Base-by-base conservation (phyloP, 352 stramenopile species). In the Pythium graminicola region DNA sequence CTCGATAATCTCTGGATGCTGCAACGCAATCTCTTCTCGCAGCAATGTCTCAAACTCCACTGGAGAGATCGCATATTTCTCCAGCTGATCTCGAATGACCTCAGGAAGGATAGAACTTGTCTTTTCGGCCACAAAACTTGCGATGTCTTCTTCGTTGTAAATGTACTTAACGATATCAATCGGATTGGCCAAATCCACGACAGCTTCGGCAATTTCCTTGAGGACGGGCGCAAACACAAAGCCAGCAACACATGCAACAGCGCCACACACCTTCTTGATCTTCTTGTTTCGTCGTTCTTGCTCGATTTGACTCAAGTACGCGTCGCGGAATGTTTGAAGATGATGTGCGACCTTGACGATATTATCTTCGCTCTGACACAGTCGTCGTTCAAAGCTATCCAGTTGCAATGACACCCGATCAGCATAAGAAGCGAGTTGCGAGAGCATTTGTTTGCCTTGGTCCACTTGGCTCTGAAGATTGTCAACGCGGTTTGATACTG, bases 111-210 rank as follows among this genome's bases (percentile, higher is more conserved):
- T 17, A 2, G 44, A 29, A 0, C 51, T 14, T 7, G 17, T 20
- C 6, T 44, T 43, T 2, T 59, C 31, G 1, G 52, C 52, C 27
- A 60, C 9, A 22, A 60, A 60, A 2, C 27, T 35, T 5, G 54
- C 50, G 13, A 69, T 43, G 33, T 65, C 51, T 5, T 29, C 17
- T 24, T 62, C 62, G 0, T 26, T 28, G 48, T 61, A 65, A 14
- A 56, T 22, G 2, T 54, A 41, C 11, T 40, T 22, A 28, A 60
- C 59, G 13, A 69, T 46, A 11, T 65, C 56, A 10, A 69, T 33
- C n/a, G 62, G 62, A 24, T 65, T 65, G 8, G 62, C 23, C 2
- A 62, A 54, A 36, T 69, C 57, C 17, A 65, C 53, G n/a, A 65
- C 44, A 17, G 52, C 53, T 43, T 65, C 48, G 13, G 57, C 55